These are phyloP conservation scores for Plicaturopsis crispa DNA, from an alignment of 768 basidiomycete species.

Conservation along the genomic window DNA sequence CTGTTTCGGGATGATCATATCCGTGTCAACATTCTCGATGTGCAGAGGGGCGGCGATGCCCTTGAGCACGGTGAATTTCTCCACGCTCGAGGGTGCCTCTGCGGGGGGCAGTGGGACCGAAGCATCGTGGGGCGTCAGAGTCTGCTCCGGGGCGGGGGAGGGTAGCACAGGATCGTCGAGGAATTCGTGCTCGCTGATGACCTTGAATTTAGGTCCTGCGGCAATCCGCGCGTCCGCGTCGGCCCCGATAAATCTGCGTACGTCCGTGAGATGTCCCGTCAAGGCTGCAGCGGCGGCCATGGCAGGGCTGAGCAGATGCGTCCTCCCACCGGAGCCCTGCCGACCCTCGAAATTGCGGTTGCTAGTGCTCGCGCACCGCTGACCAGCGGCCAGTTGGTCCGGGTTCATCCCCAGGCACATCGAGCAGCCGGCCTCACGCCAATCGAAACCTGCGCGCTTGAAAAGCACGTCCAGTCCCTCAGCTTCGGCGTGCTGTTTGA, in stretches of 20 bases:
- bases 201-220: slow-evolving; percentile 54
- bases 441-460: slow-evolving; percentile 88
- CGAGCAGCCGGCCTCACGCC: slow-evolving; percentile 92
- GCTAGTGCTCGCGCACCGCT: slow-evolving; percentile 86
- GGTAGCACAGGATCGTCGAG: slow-evolving; percentile 61
- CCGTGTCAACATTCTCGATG: slow-evolving; percentile 85
- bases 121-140: slow-evolving; percentile 23
- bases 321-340: slow-evolving; percentile 81
- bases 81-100: slow-evolving; percentile 37
- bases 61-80: slow-evolving; percentile 63
- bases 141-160: slow-evolving; percentile 39
- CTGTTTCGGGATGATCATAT: slow-evolving; percentile 92
- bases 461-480: slow-evolving; percentile 84
- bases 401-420: slow-evolving; percentile 98
- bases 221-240: slow-evolving; percentile 33
- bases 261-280: slow-evolving; percentile 79
- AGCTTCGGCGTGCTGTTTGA: slow-evolving; percentile 87
- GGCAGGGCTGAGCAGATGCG: slow-evolving; percentile 83
- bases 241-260: slow-evolving; percentile 62
- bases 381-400: slow-evolving; percentile 76
- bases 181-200: slow-evolving; percentile 66
- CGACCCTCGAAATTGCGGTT: slow-evolving; percentile 93
- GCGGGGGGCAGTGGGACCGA: slow-evolving; percentile 28
- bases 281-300: slow-evolving; percentile 92
- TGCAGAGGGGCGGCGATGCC: slow-evolving; percentile 76